Evolutionary conservation across 208 protist species (phyloP).

Genomic region (Balamuthia mandrillaris): DNA sequence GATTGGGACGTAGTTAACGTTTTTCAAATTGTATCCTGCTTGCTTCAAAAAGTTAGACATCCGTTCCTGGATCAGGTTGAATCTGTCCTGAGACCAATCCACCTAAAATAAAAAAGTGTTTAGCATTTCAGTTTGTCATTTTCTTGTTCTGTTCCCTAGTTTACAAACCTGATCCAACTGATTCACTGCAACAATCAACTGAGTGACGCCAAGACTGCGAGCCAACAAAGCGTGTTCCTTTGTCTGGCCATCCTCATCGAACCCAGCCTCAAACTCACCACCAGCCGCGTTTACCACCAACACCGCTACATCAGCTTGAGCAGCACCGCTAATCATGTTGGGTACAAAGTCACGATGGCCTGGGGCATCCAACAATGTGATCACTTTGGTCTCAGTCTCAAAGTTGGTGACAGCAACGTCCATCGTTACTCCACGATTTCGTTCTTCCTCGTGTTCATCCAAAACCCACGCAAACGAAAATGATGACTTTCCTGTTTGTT

Average conservation of each 20-base stretch:
- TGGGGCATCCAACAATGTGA: slow-evolving; percentile 72
- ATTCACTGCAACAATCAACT: slow-evolving; percentile 72
- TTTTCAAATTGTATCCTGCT: slow-evolving; percentile 49
- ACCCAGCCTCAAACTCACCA: slow-evolving; percentile 70
- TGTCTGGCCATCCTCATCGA: slow-evolving; percentile 63
- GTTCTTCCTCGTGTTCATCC: slow-evolving; percentile 67
- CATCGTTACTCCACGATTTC: slow-evolving; percentile 61
- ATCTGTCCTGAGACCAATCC: slow-evolving; percentile 53
- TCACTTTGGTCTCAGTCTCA: slow-evolving; percentile 48
- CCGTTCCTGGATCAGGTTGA: slow-evolving; percentile 49
- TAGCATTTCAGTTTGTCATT: no score
- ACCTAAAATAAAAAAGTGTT: slow-evolving; percentile 5
- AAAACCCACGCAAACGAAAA: slow-evolving; percentile 75
- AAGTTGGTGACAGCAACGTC: slow-evolving; percentile 66
- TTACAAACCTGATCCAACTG: slow-evolving; percentile 62
- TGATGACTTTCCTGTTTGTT: slow-evolving; percentile 59
- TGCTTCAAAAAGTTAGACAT: slow-evolving; percentile 51
- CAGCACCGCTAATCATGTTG: slow-evolving; percentile 66
- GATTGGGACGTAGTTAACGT: slow-evolving; percentile 53
- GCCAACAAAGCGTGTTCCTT: slow-evolving; percentile 67
- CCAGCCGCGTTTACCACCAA: slow-evolving; percentile 61
- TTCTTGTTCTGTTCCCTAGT: no score
- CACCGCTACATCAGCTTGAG: slow-evolving; percentile 61
- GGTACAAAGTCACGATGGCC: slow-evolving; percentile 73
- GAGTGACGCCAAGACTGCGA: slow-evolving; percentile 58